Evolutionary conservation across 768 basidiomycete genomes (phyloP).

Genomic region (Rhodotorula taiwanensis): DNA sequence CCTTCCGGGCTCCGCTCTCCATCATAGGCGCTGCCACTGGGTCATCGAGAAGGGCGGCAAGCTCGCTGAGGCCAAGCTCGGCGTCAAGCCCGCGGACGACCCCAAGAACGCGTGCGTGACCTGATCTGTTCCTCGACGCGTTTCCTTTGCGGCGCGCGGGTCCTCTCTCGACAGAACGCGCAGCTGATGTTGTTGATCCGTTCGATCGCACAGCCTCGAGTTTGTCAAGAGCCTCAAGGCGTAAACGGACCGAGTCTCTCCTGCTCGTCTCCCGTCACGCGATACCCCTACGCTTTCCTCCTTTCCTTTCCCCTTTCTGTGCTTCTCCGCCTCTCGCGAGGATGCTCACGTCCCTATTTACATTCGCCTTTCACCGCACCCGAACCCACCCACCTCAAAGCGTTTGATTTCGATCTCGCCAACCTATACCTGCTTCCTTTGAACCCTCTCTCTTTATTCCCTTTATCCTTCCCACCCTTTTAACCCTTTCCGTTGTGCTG

Average conservation of each 20-base stretch:
- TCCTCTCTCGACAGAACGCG: not conserved
- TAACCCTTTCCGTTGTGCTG: too few species aligned
- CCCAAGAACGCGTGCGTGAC: conserved; percentile 41
- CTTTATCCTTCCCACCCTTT: too few species aligned
- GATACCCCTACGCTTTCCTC: not conserved
- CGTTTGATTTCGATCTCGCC: too few species aligned
- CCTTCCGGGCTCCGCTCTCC: not conserved
- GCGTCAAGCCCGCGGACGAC: conserved; percentile 80
- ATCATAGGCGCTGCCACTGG: conserved; percentile 74
- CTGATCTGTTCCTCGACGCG: not conserved
- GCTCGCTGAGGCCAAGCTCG: conserved; percentile 72
- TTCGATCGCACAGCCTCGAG: conserved; percentile 22
- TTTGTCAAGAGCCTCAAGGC: conserved; percentile 15
- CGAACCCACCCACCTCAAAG: too few species aligned
- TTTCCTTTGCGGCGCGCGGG: too few species aligned
- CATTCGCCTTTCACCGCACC: too few species aligned
- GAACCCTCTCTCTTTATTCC: too few species aligned
- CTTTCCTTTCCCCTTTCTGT: not conserved
- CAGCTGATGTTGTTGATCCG: too few species aligned
- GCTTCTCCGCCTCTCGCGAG: too few species aligned
- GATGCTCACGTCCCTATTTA: too few species aligned
- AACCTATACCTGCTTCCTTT: too few species aligned
- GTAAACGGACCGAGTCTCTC: not conserved
- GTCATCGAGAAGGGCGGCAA: conserved; percentile 88
- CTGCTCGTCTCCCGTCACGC: not conserved